phyloP scores from a whole-genome alignment of 2,329 filamentous ascomycete species.

The Pestalotiopsis sp. region DNA sequence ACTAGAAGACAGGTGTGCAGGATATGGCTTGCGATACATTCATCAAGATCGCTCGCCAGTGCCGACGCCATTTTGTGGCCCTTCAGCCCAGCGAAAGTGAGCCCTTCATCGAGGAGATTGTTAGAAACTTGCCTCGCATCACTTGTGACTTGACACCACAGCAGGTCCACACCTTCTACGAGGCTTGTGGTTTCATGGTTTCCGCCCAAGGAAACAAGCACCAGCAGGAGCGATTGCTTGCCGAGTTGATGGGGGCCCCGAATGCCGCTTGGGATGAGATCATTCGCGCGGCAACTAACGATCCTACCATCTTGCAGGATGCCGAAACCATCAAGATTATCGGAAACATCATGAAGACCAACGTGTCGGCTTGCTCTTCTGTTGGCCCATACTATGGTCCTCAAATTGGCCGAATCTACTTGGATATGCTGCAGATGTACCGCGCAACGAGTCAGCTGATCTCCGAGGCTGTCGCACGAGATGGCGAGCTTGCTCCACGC shows the following conservation, averaged over 20 bases:
- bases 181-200: slow-evolving; percentile 99
- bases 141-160: slow-evolving; percentile 94
- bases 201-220: slow-evolving; percentile 95
- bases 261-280: slow-evolving; percentile 96
- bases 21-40: slow-evolving; percentile 99
- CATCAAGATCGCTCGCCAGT: slow-evolving; percentile 99
- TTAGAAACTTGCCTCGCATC: slow-evolving; percentile 92
- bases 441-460: slow-evolving; percentile 95
- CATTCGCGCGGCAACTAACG: slow-evolving; percentile 81
- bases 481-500: slow-evolving; percentile 94
- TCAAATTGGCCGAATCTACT: slow-evolving; percentile 95
- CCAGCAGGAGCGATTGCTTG: slow-evolving; percentile 87
- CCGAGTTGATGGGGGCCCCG: slow-evolving; percentile 89
- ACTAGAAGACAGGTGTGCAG: slow-evolving; percentile 70
- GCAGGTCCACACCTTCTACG: slow-evolving; percentile 98
- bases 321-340: slow-evolving; percentile 97
- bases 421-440: slow-evolving; percentile 99
- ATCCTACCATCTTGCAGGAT: slow-evolving; percentile 87
- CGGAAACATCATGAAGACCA: slow-evolving; percentile 99
- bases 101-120: slow-evolving; percentile 98
- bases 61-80: slow-evolving; percentile 94
- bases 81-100: slow-evolving; percentile 92
- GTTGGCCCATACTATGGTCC: slow-evolving; percentile 98
- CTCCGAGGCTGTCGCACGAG: slow-evolving; percentile 84
- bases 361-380: slow-evolving; percentile 96